phyloP scores from a whole-genome alignment of 805 yeast genomes.

The Ogataea kodamae region DNA sequence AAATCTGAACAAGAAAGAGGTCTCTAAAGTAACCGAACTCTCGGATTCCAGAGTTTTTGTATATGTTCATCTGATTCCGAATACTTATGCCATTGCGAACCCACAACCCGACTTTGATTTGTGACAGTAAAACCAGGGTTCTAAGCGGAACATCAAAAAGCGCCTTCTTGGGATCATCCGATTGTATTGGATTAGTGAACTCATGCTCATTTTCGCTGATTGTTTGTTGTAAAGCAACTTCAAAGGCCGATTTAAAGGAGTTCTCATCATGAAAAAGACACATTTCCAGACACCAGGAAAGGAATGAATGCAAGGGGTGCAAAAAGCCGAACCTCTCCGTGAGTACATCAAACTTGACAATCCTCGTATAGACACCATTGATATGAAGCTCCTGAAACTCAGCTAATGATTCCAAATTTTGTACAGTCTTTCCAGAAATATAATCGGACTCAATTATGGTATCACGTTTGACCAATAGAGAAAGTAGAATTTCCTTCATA shows the following conservation, averaged over 20 bases:
- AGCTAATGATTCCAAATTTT: slow-evolving; percentile 27
- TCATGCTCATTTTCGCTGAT: slow-evolving; percentile 4
- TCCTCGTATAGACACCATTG: slow-evolving; percentile 21
- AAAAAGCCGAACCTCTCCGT: slow-evolving; percentile 59
- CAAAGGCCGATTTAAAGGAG: slow-evolving; percentile 6
- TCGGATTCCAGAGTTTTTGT: slow-evolving; percentile 71
- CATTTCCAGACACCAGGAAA: slow-evolving; percentile 68
- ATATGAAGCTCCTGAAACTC: slow-evolving; percentile 18
- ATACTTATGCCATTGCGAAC: slow-evolving; percentile 88
- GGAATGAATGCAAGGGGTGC: slow-evolving; percentile 75
- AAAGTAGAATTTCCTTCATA: slow-evolving; percentile 11
- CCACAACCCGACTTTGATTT: slow-evolving; percentile 88
- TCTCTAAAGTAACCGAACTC: slow-evolving; percentile 84
- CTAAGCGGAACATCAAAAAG: slow-evolving; percentile 74
- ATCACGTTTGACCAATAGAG: slow-evolving; percentile 15
- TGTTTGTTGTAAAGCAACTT: slow-evolving; percentile 13
- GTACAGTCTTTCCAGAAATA: slow-evolving; percentile 9
- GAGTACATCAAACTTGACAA: slow-evolving; percentile 42
- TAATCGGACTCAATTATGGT: slow-evolving; percentile 5
- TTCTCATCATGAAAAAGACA: slow-evolving; percentile 26
- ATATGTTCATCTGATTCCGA: slow-evolving; percentile 73
- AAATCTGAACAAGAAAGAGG: slow-evolving; percentile 66
- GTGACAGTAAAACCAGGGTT: slow-evolving; percentile 73
- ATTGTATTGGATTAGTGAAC: not conserved
- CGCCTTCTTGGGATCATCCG: slow-evolving; percentile 25